Evolutionary conservation across 805 yeast genomes (phyloP).

Genomic region (Kazachstania viticola): DNA sequence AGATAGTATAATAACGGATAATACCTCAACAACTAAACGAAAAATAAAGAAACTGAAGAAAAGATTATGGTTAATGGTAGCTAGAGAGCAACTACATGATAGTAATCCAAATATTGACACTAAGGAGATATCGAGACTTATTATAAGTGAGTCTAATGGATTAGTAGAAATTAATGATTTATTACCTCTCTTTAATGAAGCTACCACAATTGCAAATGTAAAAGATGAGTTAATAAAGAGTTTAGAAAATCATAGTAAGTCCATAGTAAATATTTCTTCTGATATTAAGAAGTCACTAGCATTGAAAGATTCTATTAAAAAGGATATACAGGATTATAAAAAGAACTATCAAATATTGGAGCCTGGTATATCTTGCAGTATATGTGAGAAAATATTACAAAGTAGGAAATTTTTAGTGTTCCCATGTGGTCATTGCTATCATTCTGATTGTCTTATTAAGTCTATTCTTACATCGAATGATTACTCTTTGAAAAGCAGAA

Average conservation of each 20-base stretch:
- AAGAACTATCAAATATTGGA: slow-evolving; percentile 55
- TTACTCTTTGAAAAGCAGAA: slow-evolving; percentile 50
- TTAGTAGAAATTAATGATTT: slow-evolving; percentile 65
- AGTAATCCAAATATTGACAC: slow-evolving; percentile 9
- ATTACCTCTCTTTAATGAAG: slow-evolving; percentile 75
- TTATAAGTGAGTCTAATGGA: slow-evolving; percentile 35
- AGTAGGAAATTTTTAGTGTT: slow-evolving; percentile 66
- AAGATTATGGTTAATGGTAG: slow-evolving; percentile 60
- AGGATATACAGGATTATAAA: slow-evolving; percentile 42
- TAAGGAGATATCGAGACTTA: slow-evolving; percentile 25
- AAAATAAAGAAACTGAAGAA: slow-evolving; percentile 45
- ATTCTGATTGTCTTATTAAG: slow-evolving; percentile 73
- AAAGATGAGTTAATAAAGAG: slow-evolving; percentile 74
- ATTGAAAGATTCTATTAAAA: slow-evolving; percentile 47
- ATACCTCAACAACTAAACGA: no score
- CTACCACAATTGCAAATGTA: slow-evolving; percentile 68
- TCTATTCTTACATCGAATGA: slow-evolving; percentile 51
- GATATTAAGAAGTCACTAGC: slow-evolving; percentile 68
- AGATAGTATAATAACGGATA: not conserved
- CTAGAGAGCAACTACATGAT: slow-evolving; percentile 23
- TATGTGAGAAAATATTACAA: slow-evolving; percentile 60
- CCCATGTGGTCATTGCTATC: slow-evolving; percentile 87
- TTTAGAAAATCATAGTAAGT: slow-evolving; percentile 59
- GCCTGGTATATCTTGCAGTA: slow-evolving; percentile 73
- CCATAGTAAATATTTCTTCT: slow-evolving; percentile 49